Base-by-base conservation (phyloP, 805 yeast species). In the Zygotorulaspora sp. region DNA sequence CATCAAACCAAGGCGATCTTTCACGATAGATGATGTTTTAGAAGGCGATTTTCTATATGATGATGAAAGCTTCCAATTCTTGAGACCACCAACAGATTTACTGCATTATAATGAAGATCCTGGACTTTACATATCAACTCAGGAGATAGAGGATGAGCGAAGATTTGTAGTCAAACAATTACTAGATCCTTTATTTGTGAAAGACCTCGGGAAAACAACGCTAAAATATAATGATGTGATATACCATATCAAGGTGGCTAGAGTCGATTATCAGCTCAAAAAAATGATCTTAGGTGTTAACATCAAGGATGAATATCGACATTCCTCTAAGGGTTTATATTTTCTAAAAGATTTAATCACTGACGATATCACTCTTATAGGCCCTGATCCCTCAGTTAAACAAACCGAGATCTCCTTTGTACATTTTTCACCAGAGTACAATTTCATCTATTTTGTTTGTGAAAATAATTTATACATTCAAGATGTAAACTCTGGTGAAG, bases 381-480 rank as follows among this genome's bases (percentile, higher is more conserved):
- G 52, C 2, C 53, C 56, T 5, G 32, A 28, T 12, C 42, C 56
- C 4, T 49, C 49, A 14, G 48, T 40, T 1, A 51, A 45, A 1
- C 55, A 56, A 2, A 48, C 42, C 2, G 50, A 55, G 18, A 38
- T 66, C 1, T 54, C 65, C 7, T 73, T 75, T 41, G 79, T 77
- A 1, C 61, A 69, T 10, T 81, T 83, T 69, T 78, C 88, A 0
- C 86, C 87, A 1, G 57, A 62, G 5, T 76, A 77, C n/a, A 66
- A 66, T 10, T 69, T 67, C 44, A 54, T 83, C 12, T 71, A 80
- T 2, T 81, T 71, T 51, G 78, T 80, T 6, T 69, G 65, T 44
- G 65, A 73, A 5, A 75, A 77, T 50, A 71, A 84, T 46, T 45
- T 84, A 2, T 80, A 64, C 48, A 32, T 80, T 10, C 69, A 73